These are phyloP conservation scores for Colletotrichum echinochloae DNA, from an alignment of 2,329 filamentous ascomycete species.

Conservation along the genomic window DNA sequence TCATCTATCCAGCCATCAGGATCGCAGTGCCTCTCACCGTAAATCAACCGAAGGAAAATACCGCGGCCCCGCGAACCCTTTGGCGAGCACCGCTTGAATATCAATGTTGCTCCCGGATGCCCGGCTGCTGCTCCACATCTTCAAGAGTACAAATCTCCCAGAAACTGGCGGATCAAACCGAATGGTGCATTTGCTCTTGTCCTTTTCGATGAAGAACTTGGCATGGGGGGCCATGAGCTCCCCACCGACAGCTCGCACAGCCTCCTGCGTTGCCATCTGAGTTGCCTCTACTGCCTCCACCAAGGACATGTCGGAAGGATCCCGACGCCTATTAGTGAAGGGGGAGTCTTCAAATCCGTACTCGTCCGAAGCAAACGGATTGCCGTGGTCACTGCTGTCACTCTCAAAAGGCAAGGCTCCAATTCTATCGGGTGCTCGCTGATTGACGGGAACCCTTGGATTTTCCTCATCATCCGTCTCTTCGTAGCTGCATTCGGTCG, in stretches of 20 bases:
- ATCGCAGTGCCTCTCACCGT: conserved; percentile 53
- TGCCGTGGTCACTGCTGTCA: conserved; percentile 54
- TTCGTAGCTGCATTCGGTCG: conserved; percentile 71
- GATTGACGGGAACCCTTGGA: conserved; percentile 43
- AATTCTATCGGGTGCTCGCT: conserved; percentile 64
- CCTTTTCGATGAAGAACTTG: conserved; percentile 84
- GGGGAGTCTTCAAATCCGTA: conserved; percentile 49
- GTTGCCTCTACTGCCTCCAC: conserved; percentile 60
- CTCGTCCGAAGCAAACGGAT: conserved; percentile 46
- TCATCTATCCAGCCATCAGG: neutral
- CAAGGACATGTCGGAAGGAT: conserved; percentile 47
- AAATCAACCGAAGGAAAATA: conserved; percentile 81
- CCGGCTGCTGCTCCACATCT: conserved; percentile 85
- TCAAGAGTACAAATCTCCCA: conserved; percentile 85
- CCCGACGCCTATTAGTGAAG: conserved; percentile 44
- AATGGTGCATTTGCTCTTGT: conserved; percentile 87
- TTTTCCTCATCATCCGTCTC: conserved; percentile 58
- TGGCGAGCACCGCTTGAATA: conserved; percentile 85
- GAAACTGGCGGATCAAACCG: conserved; percentile 86
- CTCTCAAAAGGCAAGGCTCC: conserved; percentile 68
- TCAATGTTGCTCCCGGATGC: conserved; percentile 81
- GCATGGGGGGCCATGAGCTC: conserved; percentile 79
- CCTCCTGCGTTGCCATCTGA: conserved; percentile 67
- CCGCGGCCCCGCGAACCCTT: conserved; percentile 86
- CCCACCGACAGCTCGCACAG: conserved; percentile 66